Percentiles rank a stretch among this genome's conserved stretches.
Evolutionary conservation across 225 moss, liverwort and hornwort species (phyloP).

Genomic region (Marchantia polymorpha): DNA sequence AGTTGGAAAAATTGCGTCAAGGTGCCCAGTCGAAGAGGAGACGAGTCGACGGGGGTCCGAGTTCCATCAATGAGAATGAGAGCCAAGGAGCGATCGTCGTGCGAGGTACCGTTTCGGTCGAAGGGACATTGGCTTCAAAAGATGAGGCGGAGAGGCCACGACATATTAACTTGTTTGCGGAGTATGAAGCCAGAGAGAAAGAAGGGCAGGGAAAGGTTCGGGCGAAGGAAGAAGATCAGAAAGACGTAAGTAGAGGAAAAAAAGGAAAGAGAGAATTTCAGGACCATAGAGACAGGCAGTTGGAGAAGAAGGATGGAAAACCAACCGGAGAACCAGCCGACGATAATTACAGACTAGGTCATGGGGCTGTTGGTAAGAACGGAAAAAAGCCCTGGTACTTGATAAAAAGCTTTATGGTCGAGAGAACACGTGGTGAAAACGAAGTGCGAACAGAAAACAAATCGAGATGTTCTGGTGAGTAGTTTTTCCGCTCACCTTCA

Average conservation of each 20-base stretch:
- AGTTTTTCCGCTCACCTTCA: not conserved
- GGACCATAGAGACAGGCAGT: conserved; percentile 56
- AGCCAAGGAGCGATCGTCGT: conserved; percentile 21
- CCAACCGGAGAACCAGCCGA: conserved; percentile 69
- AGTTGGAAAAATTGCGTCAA: conserved; percentile 74
- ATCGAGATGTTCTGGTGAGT: conserved; percentile 39
- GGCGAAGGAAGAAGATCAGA: conserved; percentile 41
- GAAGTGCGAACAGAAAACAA: conserved; percentile 22
- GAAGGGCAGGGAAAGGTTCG: conserved; percentile 38
- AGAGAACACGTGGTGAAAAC: conserved; percentile 33
- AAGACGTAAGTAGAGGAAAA: conserved; percentile 46
- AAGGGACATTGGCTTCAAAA: conserved; percentile 16
- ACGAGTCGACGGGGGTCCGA: conserved; percentile 24
- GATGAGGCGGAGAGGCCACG: conserved; percentile 47
- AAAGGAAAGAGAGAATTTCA: conserved; percentile 39
- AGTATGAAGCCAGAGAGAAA: conserved; percentile 44
- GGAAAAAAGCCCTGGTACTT: conserved; percentile 80
- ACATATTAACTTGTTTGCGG: conserved; percentile 68
- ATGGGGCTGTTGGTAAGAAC: conserved; percentile 65
- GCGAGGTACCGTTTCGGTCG: conserved; percentile 30
- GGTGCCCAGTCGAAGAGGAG: conserved; percentile 53
- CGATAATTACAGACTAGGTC: conserved; percentile 74
- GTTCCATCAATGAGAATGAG: conserved; percentile 14
- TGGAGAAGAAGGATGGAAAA: conserved; percentile 69
- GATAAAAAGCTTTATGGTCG: conserved; percentile 68